Conservation (phyloP, 345 rosid genomes). For the Hibiscus tridactylites region DNA sequence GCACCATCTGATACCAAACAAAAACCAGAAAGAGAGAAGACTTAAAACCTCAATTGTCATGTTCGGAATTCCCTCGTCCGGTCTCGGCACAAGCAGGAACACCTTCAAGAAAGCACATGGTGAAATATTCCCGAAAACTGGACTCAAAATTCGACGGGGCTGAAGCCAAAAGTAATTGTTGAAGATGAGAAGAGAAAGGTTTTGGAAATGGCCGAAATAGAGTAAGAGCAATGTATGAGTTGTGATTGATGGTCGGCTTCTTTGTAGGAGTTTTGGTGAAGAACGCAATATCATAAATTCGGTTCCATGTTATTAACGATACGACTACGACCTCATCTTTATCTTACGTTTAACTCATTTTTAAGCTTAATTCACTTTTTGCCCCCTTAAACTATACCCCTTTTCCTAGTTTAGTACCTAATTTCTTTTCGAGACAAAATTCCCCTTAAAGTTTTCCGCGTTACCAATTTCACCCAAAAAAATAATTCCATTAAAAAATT, state of each 20-base stretch:
- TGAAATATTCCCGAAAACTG: background rate
- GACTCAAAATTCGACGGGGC: slow-evolving; percentile 17
- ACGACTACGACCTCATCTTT: background rate
- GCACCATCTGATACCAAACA: background rate
- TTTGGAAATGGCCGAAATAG: slow-evolving; percentile 29
- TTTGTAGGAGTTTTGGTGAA: background rate
- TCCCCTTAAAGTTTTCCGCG: too few species aligned
- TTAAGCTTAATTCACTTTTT: too few species aligned
- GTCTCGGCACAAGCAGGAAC: background rate
- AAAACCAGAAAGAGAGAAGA: background rate
- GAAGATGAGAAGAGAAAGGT: slow-evolving; percentile 46
- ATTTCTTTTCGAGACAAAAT: too few species aligned
- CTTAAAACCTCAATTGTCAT: slow-evolving; percentile 64
- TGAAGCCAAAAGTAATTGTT: slow-evolving; percentile 39
- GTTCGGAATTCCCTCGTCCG: slow-evolving; percentile 61
- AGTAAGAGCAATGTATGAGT: background rate
- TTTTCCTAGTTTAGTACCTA: too few species aligned
- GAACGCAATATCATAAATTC: background rate
- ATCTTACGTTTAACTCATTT: background rate
- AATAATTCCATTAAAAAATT: too few species aligned
- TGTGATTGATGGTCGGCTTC: slow-evolving; percentile 17
- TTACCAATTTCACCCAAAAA: too few species aligned
- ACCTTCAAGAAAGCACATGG: background rate
- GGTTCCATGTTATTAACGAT: background rate
- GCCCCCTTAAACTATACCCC: too few species aligned